phyloP scores from a whole-genome alignment of 83 land plant species.

The Picea abies region DNA sequence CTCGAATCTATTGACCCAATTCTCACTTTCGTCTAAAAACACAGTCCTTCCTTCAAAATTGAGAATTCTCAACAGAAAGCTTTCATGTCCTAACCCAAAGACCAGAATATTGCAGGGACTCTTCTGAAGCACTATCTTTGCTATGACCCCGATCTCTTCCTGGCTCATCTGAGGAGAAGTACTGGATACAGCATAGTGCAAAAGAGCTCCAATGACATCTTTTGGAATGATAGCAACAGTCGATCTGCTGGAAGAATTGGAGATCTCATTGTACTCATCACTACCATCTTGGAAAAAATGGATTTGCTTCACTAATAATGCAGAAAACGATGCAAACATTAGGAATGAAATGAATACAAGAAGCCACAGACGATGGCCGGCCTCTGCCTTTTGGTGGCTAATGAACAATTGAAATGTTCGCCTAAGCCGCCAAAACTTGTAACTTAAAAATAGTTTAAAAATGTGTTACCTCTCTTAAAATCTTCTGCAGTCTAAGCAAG shows the following conservation, averaged over 20 bases:
- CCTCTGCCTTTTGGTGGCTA: slow-evolving; percentile 32
- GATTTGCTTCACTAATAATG: slow-evolving; percentile 10
- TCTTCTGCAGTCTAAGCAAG: too few relatives aligned
- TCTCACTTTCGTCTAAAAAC: slow-evolving; percentile 58
- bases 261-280: not conserved
- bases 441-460: too few relatives aligned
- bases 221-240: slow-evolving; percentile 24
- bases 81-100: slow-evolving; percentile 61
- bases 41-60: slow-evolving; percentile 55
- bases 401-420: too few relatives aligned
- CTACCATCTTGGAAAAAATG: not conserved
- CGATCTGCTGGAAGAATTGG: slow-evolving; percentile 19
- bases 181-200: slow-evolving; percentile 56
- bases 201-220: slow-evolving; percentile 38
- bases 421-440: too few relatives aligned
- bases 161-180: slow-evolving; percentile 28
- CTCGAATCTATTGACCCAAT: slow-evolving; percentile 29
- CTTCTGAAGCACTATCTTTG: slow-evolving; percentile 31
- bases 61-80: slow-evolving; percentile 51
- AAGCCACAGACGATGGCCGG: slow-evolving; percentile 46
- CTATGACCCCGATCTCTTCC: slow-evolving; percentile 28
- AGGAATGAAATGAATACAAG: slow-evolving; percentile 40
- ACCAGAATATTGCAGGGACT: slow-evolving; percentile 51
- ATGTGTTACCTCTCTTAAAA: too few relatives aligned
- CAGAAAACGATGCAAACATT: too few relatives aligned